These are phyloP conservation scores for Mariannaea sp. DNA, from an alignment of 2,329 filamentous ascomycete species.

Conservation along the genomic window DNA sequence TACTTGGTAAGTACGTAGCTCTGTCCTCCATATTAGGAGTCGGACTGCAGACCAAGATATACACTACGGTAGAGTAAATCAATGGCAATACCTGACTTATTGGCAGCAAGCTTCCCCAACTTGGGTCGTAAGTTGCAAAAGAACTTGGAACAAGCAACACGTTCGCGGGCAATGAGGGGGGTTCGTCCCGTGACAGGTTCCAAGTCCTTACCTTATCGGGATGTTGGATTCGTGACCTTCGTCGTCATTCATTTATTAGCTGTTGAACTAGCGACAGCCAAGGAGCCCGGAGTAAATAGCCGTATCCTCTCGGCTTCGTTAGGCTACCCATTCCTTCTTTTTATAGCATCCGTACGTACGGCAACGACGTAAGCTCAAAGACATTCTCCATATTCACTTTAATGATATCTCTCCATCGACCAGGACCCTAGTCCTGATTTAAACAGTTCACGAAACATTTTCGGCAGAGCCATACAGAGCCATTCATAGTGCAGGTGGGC, in stretches of 20 bases:
- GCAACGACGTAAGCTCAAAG: not conserved
- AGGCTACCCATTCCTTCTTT: conserved; percentile 2
- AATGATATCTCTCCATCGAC: conserved; percentile 1
- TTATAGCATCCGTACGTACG: conserved; percentile 7
- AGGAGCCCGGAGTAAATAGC: not conserved
- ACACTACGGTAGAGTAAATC: too few species aligned
- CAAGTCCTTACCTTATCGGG: conserved; percentile 8
- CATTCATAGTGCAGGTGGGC: not conserved
- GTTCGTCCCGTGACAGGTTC: not conserved
- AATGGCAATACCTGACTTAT: too few species aligned
- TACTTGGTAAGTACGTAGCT: too few species aligned
- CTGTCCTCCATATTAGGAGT: too few species aligned
- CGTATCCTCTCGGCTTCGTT: not conserved
- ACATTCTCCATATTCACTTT: not conserved
- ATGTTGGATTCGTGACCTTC: conserved; percentile 4
- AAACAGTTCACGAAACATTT: not conserved
- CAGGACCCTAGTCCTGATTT: conserved; percentile 4
- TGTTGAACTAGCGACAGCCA: not conserved
- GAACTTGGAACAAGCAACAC: not conserved
- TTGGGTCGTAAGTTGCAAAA: not conserved
- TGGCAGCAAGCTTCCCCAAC: too few species aligned
- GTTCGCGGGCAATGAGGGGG: not conserved
- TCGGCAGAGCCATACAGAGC: not conserved
- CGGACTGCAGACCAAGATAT: too few species aligned
- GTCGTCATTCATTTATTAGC: conserved; percentile 11